A percentile compares a stretch with the other conserved stretches of the same genome.
Conservation (phyloP, 768 basidiomycete genomes). For the Leucocoprinus leucothites region DNA sequence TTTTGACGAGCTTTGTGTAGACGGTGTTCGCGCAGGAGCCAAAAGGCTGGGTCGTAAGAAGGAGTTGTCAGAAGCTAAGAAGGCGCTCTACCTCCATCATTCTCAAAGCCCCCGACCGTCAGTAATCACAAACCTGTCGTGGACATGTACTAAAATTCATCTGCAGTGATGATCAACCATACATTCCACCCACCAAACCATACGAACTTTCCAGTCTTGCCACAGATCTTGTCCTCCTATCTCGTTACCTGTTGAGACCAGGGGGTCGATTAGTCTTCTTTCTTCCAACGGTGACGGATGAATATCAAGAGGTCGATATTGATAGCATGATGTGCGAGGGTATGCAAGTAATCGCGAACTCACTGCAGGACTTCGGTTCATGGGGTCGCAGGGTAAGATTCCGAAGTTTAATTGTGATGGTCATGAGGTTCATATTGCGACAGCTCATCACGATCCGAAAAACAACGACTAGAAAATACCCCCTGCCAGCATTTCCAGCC, state of each 20-base stretch:
- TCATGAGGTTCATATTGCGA: not conserved
- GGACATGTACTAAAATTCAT: not conserved
- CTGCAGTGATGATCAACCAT: slow-evolving; percentile 59
- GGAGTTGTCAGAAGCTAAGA: slow-evolving; percentile 35
- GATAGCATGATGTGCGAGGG: slow-evolving; percentile 76
- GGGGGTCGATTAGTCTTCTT: slow-evolving; percentile 93
- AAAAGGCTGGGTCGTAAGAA: slow-evolving; percentile 76
- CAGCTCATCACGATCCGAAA: slow-evolving; percentile 93
- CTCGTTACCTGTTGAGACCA: slow-evolving; percentile 82
- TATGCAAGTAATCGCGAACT: slow-evolving; percentile 87
- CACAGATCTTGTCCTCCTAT: slow-evolving; percentile 74
- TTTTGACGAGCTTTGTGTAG: slow-evolving; percentile 32
- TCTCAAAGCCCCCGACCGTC: slow-evolving; percentile 40
- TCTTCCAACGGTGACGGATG: slow-evolving; percentile 87
- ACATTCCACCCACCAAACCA: slow-evolving; percentile 86
- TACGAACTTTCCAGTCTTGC: slow-evolving; percentile 89
- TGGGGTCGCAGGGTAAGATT: slow-evolving; percentile 86
- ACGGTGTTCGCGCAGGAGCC: slow-evolving; percentile 89
- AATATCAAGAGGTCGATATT: slow-evolving; percentile 87
- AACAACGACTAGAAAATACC: slow-evolving; percentile 37
- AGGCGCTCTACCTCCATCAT: slow-evolving; percentile 34
- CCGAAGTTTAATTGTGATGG: not conserved
- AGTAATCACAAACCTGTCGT: slow-evolving; percentile 20
- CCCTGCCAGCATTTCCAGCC: slow-evolving; percentile 54
- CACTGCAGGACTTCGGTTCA: slow-evolving; percentile 88